A percentile compares a stretch with the other conserved stretches of the same genome.
phyloP scores from a whole-genome alignment of 1,284 basidiomycete species.

The Neonothopanus nambi region DNA sequence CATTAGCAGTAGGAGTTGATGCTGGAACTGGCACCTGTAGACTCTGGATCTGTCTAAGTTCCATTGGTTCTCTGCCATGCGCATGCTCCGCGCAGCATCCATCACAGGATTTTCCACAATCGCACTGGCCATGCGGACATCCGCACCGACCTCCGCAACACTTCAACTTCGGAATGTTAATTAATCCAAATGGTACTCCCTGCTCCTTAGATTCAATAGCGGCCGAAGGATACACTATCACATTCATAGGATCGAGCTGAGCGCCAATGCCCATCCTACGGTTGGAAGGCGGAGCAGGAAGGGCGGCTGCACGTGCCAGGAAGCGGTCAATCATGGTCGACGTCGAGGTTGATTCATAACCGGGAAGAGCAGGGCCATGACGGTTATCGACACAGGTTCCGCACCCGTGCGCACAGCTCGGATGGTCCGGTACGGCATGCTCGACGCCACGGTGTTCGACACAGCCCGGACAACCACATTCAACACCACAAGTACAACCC shows the following conservation, averaged over 20 bases:
- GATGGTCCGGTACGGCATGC: conserved; percentile 43
- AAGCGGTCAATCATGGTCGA: conserved; percentile 54
- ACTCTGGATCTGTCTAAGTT: neutral
- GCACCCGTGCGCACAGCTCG: conserved; percentile 62
- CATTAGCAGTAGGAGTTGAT: neutral
- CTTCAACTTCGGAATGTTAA: conserved; percentile 63
- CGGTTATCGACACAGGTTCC: conserved; percentile 61
- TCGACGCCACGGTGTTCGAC: conserved; percentile 59
- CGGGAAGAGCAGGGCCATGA: conserved; percentile 44
- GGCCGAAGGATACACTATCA: conserved; percentile 44
- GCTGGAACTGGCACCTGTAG: neutral
- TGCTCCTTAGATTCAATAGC: conserved; percentile 37
- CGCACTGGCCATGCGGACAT: conserved; percentile 52
- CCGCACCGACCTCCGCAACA: conserved; percentile 63
- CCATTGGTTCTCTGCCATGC: conserved; percentile 14
- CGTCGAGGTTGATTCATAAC: conserved; percentile 20
- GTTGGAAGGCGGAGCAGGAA: conserved; percentile 53
- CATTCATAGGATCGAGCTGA: conserved; percentile 49
- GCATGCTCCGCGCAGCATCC: conserved; percentile 45
- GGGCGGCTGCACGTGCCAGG: conserved; percentile 60
- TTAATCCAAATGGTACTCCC: conserved; percentile 45
- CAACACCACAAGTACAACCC: conserved; percentile 68
- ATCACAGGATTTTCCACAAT: conserved; percentile 51
- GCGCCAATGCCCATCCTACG: conserved; percentile 38
- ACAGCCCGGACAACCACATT: conserved; percentile 75